Evolutionary conservation across 768 basidiomycete species (phyloP).

Genomic region (Suillus bovinus): DNA sequence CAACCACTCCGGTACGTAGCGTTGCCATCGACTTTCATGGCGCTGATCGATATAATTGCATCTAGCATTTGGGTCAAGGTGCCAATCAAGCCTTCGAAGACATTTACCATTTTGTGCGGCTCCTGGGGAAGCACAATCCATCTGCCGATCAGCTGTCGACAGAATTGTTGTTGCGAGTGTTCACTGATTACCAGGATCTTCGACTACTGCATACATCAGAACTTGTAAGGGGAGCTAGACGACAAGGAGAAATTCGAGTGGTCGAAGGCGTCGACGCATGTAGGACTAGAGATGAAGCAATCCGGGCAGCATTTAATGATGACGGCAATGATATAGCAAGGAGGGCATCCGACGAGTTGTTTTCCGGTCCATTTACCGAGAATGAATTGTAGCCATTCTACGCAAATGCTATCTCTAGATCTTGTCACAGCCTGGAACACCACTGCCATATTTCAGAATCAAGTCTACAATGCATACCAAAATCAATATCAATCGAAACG

Average conservation of each 20-base stretch:
- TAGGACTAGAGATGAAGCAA: slow-evolving; percentile 27
- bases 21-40: neutral
- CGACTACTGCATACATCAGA: slow-evolving; percentile 38
- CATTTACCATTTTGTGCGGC: slow-evolving; percentile 34
- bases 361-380: slow-evolving; percentile 12
- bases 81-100: slow-evolving; percentile 49
- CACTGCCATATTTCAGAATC: neutral
- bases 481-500: neutral
- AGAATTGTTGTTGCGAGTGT: slow-evolving; percentile 29
- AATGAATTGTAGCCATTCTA: slow-evolving; percentile 8
- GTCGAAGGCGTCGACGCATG: slow-evolving; percentile 33
- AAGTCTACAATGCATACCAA: neutral
- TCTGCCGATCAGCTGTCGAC: slow-evolving; percentile 25
- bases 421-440: neutral
- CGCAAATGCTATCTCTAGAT: neutral
- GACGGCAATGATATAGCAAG: neutral
- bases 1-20: slow-evolving; percentile 41
- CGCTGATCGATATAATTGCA: neutral
- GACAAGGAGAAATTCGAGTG: slow-evolving; percentile 37
- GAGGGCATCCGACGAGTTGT: slow-evolving; percentile 3
- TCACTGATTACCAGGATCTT: slow-evolving; percentile 34
- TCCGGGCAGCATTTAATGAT: slow-evolving; percentile 9
- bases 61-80: slow-evolving; percentile 47
- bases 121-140: slow-evolving; percentile 35
- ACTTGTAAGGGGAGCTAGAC: slow-evolving; percentile 37